Evolutionary conservation across 345 rosid genomes (phyloP), one percentile per base, ranked within the genome.

Genomic region (Aegle marmelos): DNA sequence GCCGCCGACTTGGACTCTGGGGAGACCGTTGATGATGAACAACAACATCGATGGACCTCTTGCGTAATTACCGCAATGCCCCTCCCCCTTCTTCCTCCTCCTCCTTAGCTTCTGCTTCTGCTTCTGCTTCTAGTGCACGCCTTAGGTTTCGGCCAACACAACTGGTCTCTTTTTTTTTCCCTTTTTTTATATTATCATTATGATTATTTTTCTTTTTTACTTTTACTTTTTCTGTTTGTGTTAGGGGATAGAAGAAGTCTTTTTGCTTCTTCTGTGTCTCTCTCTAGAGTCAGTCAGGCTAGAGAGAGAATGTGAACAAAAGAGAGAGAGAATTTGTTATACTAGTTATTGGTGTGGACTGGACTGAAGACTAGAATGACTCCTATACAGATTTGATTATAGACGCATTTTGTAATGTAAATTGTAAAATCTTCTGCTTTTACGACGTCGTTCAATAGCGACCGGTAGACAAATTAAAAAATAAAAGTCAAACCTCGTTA

Each of bases 1-100:
- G 71, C 85, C 79, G 73, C 85, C 79, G 70, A 58, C 80, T 71
- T 75, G 84, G 83, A 74, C 33, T 76, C 88, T 86, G 76, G 62
- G 37, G 36, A 74, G 61, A 74, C 48, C 56, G 78, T 39, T 6
- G 48, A 75, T 54, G 22, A 64, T 14, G 41, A 63, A 53, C 57
- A 53, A 53, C 57, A 53, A 45, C 78, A 75, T 75, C 41, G 28
- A 70, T 30, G 27, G 25, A 19, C 0, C 6, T 22, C 6, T 22
- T n/a, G 14, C 17, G 74, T 68, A 68, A 66, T 72, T 24, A 75
- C 65, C 30, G 1, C 28, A 78, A 28, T 58, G 61, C 81, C 73
- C 82, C 41, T 53, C 7, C 28, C 54, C 17, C 58, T 24, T 14
- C 72, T 5, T 21, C 48, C 63, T 62, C 34, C 16, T 36, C 34